Percentiles rank a stretch among this genome's conserved stretches.
Evolutionary conservation across 345 rosid genomes (phyloP).

Genomic region (Toxicodendron radicans): DNA sequence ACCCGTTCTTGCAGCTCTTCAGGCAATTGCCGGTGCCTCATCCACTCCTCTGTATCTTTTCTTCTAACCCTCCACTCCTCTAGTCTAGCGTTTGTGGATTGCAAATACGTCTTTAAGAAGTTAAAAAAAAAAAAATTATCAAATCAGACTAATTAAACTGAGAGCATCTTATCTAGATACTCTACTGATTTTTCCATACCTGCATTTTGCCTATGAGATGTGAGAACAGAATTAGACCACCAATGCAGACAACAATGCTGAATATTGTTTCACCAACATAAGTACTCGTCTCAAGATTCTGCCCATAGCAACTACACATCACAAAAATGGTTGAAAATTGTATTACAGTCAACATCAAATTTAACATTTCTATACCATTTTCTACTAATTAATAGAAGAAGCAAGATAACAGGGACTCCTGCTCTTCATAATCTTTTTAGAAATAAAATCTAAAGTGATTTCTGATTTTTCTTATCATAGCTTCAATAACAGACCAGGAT

Average conservation of each 20-base stretch:
- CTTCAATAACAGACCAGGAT: no score
- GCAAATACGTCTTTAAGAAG: conserved; percentile 58
- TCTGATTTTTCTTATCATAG: no score
- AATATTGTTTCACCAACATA: conserved; percentile 54
- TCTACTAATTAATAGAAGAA: not conserved
- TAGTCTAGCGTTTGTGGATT: conserved; percentile 78
- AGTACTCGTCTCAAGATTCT: conserved; percentile 62
- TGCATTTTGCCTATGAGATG: conserved; percentile 90
- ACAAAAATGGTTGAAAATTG: conserved; percentile 12
- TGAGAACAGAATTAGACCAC: conserved; percentile 74
- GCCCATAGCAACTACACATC: conserved; percentile 79
- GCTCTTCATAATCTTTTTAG: not conserved
- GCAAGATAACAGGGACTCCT: not conserved
- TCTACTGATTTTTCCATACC: conserved; percentile 31
- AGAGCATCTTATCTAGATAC: not conserved
- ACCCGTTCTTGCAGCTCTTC: conserved; percentile 73
- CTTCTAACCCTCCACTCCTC: conserved; percentile 88
- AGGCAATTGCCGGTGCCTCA: conserved; percentile 90
- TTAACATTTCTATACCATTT: not conserved
- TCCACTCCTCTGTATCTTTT: conserved; percentile 96
- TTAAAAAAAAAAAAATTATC: not conserved
- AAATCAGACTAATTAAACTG: no score
- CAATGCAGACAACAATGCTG: conserved; percentile 63
- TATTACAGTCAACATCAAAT: conserved; percentile 6
- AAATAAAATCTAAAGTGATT: not conserved